Percentiles rank a stretch among this genome's conserved stretches.
phyloP scores from a whole-genome alignment of 2,329 filamentous ascomycete genomes.

The Onygena corvina region DNA sequence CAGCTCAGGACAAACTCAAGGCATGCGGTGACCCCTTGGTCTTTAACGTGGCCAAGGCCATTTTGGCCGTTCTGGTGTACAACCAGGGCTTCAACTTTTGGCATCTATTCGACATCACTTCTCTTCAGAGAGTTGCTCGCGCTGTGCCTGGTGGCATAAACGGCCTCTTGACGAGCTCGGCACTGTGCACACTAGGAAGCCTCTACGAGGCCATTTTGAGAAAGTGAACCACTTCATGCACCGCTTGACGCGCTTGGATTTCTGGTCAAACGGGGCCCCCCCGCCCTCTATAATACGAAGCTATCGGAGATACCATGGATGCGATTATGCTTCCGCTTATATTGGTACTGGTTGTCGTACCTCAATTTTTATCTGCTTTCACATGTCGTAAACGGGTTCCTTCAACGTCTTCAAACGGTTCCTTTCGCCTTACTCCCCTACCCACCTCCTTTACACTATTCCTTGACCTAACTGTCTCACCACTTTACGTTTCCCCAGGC shows the following conservation, averaged over 20 bases:
- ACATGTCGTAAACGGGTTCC: not conserved
- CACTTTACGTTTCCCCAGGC: not conserved
- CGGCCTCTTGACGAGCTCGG: constrained; percentile 32
- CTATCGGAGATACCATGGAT: not conserved
- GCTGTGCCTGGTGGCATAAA: constrained; percentile 30
- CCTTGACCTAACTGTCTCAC: not conserved
- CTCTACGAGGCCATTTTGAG: constrained; percentile 38
- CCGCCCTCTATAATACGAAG: not conserved
- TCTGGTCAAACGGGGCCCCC: not conserved
- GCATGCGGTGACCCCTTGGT: constrained; percentile 63
- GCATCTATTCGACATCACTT: constrained; percentile 26
- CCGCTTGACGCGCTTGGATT: not conserved
- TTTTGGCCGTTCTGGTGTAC: constrained; percentile 72
- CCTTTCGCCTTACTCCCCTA: not conserved
- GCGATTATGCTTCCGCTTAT: not conserved
- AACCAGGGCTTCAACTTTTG: constrained; percentile 37
- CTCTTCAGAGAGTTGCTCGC: constrained; percentile 28
- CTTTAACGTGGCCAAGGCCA: constrained; percentile 78
- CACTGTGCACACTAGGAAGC: constrained; percentile 32
- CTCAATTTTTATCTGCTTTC: not conserved
- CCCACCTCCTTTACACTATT: not conserved
- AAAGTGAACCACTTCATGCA: constrained; percentile 17
- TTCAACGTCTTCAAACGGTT: not conserved
- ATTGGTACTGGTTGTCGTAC: constrained; percentile 3
- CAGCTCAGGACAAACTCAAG: constrained; percentile 39